Evolutionary conservation across 202 grass and related monocot species (phyloP).

Genomic region (Cymbopogon flexuosus): DNA sequence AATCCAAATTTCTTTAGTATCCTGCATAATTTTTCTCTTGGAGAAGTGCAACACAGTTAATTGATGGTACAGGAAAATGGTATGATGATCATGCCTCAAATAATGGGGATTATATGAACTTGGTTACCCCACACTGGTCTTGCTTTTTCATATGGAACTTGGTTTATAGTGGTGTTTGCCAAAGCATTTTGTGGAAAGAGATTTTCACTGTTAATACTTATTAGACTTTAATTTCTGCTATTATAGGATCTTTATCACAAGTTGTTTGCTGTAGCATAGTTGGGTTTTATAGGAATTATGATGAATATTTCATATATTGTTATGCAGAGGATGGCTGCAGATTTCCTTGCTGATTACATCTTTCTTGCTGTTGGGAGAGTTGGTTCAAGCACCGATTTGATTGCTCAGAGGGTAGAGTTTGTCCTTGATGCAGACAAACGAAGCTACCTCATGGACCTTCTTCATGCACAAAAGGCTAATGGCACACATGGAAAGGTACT

Average conservation of each 20-base stretch:
- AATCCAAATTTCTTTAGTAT: not conserved
- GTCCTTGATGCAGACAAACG: slow-evolving; percentile 88
- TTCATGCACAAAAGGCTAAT: slow-evolving; percentile 85
- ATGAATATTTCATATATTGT: not conserved
- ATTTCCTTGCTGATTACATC: slow-evolving; percentile 65
- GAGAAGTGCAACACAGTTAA: not conserved
- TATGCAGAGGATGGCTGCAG: not conserved
- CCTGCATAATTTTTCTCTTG: not conserved
- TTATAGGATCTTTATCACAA: not conserved
- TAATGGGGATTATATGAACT: not conserved
- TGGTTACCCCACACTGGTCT: not conserved
- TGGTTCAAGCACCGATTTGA: slow-evolving; percentile 97
- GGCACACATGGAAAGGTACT: slow-evolving; percentile 81
- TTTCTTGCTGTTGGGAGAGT: slow-evolving; percentile 99
- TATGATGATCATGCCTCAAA: not conserved
- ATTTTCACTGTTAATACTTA: not conserved
- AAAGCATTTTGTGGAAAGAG: not conserved
- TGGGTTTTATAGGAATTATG: not conserved
- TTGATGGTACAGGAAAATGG: not conserved
- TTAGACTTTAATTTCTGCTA: not conserved
- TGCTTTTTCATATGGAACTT: not conserved
- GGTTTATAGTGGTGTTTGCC: not conserved
- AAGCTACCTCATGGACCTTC: slow-evolving; percentile 95
- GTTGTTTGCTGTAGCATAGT: not conserved
- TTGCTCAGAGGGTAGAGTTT: slow-evolving; percentile 89